phyloP scores from a whole-genome alignment of 1,139 yeast species.

The Candida albicans region DNA sequence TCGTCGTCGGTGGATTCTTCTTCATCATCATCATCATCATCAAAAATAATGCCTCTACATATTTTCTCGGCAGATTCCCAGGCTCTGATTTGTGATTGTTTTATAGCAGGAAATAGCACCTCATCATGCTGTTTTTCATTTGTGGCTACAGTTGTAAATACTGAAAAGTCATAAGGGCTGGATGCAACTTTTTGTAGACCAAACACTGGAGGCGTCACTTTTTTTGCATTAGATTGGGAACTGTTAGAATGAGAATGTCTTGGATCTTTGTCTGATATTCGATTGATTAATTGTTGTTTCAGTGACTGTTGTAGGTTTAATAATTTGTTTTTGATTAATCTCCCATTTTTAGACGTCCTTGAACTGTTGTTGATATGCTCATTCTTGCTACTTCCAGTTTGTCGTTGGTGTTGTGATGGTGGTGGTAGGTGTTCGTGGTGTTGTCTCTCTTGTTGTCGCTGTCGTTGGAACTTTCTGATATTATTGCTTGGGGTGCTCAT shows the following conservation, averaged over 20 bases:
- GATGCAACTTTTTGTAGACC: conserved; percentile 11
- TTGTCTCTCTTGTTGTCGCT: conserved; percentile 17
- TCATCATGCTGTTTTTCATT: neutral
- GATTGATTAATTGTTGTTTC: conserved; percentile 13
- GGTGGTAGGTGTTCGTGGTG: neutral
- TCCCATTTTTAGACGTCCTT: conserved; percentile 21
- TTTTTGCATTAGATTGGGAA: no score
- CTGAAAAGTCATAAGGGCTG: conserved; percentile 16
- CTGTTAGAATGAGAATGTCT: neutral
- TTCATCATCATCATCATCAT: conserved; percentile 28
- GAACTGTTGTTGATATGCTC: no score
- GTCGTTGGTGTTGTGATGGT: conserved; percentile 12
- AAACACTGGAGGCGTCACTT: neutral
- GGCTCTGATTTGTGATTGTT: conserved; percentile 43
- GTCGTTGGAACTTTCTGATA: conserved; percentile 25
- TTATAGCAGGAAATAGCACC: conserved; percentile 24
- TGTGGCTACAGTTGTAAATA: conserved; percentile 9
- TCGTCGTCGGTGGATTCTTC: conserved; percentile 18
- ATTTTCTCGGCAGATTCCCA: conserved; percentile 51
- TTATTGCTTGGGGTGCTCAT: conserved; percentile 36
- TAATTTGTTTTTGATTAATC: conserved; percentile 29
- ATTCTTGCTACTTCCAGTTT: conserved; percentile 1
- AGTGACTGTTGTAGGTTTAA: conserved; percentile 33
- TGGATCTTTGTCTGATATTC: conserved; percentile 3
- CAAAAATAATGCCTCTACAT: conserved; percentile 37